Evolutionary conservation across 1,284 basidiomycete species (phyloP).

Genomic region (Somion occarium): DNA sequence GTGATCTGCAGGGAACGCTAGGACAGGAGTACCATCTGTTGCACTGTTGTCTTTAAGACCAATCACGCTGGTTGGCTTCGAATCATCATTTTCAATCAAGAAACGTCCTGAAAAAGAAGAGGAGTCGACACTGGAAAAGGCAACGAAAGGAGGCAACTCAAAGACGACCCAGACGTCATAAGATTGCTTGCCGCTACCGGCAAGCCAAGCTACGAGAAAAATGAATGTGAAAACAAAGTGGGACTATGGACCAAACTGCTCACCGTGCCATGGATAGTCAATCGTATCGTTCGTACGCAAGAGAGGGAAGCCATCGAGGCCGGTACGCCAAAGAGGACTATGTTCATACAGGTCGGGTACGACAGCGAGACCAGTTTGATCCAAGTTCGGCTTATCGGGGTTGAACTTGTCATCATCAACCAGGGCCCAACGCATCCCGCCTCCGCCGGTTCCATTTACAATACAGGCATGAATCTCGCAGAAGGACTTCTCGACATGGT

Average conservation of each 20-base stretch:
- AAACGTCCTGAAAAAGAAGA: neutral
- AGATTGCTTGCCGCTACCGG: slow-evolving; percentile 5
- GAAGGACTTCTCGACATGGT: slow-evolving; percentile 21
- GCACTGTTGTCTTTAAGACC: slow-evolving; percentile 4
- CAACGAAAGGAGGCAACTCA: slow-evolving; percentile 11
- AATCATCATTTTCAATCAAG: neutral
- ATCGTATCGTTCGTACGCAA: slow-evolving; percentile 24
- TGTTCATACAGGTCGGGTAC: slow-evolving; percentile 25
- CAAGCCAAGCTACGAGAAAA: slow-evolving; percentile 8
- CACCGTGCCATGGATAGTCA: slow-evolving; percentile 29
- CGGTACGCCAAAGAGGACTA: slow-evolving; percentile 26
- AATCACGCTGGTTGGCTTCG: neutral
- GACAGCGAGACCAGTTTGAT: slow-evolving; percentile 17
- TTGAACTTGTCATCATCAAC: slow-evolving; percentile 12
- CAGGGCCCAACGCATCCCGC: slow-evolving; percentile 21
- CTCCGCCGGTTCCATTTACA: slow-evolving; percentile 22
- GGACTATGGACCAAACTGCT: too few species aligned
- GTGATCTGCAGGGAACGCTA: neutral
- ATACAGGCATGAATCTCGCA: slow-evolving; percentile 27
- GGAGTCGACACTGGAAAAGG: neutral
- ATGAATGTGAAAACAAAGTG: neutral
- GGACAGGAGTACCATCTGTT: slow-evolving; percentile 8
- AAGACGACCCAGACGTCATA: slow-evolving; percentile 12
- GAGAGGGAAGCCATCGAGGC: slow-evolving; percentile 17
- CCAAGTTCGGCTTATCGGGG: slow-evolving; percentile 16